Percentiles rank a stretch among this genome's conserved stretches.
These are phyloP conservation scores for Fusarium torulosum DNA, from an alignment of 2,329 filamentous ascomycete species.

Conservation along the genomic window DNA sequence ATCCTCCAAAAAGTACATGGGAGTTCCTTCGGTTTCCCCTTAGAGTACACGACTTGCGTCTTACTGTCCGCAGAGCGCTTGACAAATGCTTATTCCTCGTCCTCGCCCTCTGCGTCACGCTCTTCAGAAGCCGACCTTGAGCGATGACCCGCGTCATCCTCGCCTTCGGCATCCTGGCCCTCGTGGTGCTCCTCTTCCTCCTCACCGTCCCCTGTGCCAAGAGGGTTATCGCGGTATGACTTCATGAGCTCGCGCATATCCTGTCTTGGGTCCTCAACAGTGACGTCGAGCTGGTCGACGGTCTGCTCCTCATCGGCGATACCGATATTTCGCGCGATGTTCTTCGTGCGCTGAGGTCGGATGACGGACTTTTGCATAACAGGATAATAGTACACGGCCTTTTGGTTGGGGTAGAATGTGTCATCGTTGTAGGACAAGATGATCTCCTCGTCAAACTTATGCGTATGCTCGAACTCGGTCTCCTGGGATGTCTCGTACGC, in stretches of 20 bases:
- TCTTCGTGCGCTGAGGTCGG: slow-evolving; percentile 72
- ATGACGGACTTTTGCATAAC: slow-evolving; percentile 74
- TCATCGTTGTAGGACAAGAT: slow-evolving; percentile 70
- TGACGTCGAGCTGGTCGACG: slow-evolving; percentile 68
- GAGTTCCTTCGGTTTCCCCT: background rate
- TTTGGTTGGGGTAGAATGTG: slow-evolving; percentile 62
- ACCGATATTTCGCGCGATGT: slow-evolving; percentile 67
- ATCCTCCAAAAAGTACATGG: slow-evolving; percentile 14
- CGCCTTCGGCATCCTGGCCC: slow-evolving; percentile 48
- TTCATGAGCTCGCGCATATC: slow-evolving; percentile 65
- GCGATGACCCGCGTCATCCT: slow-evolving; percentile 41
- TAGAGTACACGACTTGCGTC: slow-evolving; percentile 51
- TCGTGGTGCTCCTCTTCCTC: slow-evolving; percentile 52
- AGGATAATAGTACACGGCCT: slow-evolving; percentile 76
- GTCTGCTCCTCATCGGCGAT: slow-evolving; percentile 64
- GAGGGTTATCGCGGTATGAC: slow-evolving; percentile 65
- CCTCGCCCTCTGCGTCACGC: slow-evolving; percentile 62
- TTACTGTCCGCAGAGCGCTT: slow-evolving; percentile 57
- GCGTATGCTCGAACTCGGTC: slow-evolving; percentile 66
- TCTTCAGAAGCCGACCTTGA: slow-evolving; percentile 51
- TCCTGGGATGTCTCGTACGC: slow-evolving; percentile 74
- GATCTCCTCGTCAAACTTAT: slow-evolving; percentile 74
- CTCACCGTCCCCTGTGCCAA: slow-evolving; percentile 60
- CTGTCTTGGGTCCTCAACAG: slow-evolving; percentile 67
- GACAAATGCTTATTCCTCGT: slow-evolving; percentile 51